Base-by-base conservation (phyloP, 202 grass and related monocot genomes). In the Setaria italica region DNA sequence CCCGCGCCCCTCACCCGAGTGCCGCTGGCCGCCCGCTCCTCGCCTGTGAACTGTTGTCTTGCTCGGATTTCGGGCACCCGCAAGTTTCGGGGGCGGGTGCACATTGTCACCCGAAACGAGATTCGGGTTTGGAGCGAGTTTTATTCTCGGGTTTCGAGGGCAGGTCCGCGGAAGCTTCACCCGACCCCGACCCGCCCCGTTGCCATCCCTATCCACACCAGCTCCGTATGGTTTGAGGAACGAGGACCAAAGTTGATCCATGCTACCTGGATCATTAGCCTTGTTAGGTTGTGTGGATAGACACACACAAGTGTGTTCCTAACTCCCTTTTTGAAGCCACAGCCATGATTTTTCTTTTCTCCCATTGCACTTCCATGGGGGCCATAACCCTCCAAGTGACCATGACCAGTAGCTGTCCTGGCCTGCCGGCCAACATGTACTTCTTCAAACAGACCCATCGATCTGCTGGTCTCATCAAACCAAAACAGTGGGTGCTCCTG, bases 401-500 rank as follows among this genome's bases (percentile, higher is more conserved):
- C 34, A 78, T 78, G 65, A 70, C 39, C 79, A 78, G 62, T 58
- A 60, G 53, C 39, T 81, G 80, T 90, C 89, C 69, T 90, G 46
- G 15, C 62, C 45, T 70, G 89, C 84, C 84, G 80, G n/a, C 89
- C 85, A 90, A 80, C 74, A 68, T 86, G 88, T 11, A 56, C 84
- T 14, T 51, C 67, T 35, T 33, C 29, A 82, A 82, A 1, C 79
- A 39, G 42, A 45, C 74, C 74, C 79, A 83, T 82, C 30, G 25
- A 42, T 45, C 19, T 43, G 47, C 43, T 49, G 37, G 20, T 86
- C 67, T 57, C 78, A 79, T 80, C 79, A 70, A 58, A 58, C 10
- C 79, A 42, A 53, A 67, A 75, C 76, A 85, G 42, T 53, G 41
- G 7, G 32, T 66, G 4, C 12, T 25, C 33, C 55, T 46, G 12